These are phyloP conservation scores for Vaccinium myrtillus DNA, from an alignment of 148 eudicot species.

Conservation along the genomic window DNA sequence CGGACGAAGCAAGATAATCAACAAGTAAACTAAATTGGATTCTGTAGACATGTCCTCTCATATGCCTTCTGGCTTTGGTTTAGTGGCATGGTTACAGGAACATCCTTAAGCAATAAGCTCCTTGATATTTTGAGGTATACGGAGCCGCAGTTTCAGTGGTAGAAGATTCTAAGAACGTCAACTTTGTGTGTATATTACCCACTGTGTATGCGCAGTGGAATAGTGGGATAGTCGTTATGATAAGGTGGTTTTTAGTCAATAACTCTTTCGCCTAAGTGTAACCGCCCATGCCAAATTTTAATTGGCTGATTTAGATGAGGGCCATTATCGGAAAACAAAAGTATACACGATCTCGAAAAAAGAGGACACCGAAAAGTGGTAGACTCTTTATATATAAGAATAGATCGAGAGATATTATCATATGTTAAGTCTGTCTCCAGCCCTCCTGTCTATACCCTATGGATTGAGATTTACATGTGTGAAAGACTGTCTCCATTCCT, in stretches of 20 bases:
- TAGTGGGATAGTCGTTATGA: too few relatives aligned
- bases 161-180: background rate
- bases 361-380: too few relatives aligned
- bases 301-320: too few relatives aligned
- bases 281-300: too few relatives aligned
- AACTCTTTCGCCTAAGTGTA: too few relatives aligned
- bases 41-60: background rate
- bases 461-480: background rate
- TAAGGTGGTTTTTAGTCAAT: too few relatives aligned
- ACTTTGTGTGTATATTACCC: background rate
- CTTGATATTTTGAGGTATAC: background rate
- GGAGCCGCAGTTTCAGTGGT: background rate
- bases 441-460: background rate
- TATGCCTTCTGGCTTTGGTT: background rate
- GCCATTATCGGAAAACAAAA: too few relatives aligned
- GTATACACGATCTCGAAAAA: too few relatives aligned
- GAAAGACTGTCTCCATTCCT: background rate
- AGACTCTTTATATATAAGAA: too few relatives aligned
- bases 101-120: background rate
- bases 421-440: background rate
- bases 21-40: background rate
- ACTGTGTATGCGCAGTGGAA: too few relatives aligned
- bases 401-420: background rate
- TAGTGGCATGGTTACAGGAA: background rate
- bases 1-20: background rate